phyloP scores from a whole-genome alignment of 2,329 filamentous ascomycete species.

The Hypocreales sp. region DNA sequence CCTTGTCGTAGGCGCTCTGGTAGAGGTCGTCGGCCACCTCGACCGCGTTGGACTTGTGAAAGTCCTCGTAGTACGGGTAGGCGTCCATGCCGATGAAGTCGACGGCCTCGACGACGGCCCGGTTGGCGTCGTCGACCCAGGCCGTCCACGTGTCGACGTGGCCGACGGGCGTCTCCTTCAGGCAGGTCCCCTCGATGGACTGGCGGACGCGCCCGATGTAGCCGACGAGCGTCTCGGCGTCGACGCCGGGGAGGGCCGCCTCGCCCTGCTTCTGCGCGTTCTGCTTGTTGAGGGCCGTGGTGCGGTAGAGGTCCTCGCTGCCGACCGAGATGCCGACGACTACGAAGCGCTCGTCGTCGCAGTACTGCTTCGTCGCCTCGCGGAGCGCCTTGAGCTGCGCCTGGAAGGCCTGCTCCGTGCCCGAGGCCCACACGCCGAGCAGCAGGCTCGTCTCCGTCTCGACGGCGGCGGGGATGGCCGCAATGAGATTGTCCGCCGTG shows the following conservation, averaged over 20 bases:
- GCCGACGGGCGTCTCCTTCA: slow-evolving; percentile 46
- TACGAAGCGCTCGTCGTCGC: slow-evolving; percentile 44
- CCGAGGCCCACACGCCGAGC: slow-evolving; percentile 73
- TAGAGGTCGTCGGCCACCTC: slow-evolving; percentile 50
- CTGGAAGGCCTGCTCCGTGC: slow-evolving; percentile 42
- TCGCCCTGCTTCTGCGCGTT: no score
- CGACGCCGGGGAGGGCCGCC: slow-evolving; percentile 47
- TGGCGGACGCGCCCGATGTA: slow-evolving; percentile 58
- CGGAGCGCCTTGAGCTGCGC: slow-evolving; percentile 63
- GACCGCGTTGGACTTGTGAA: slow-evolving; percentile 51
- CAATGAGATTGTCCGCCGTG: slow-evolving; percentile 47
- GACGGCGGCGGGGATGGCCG: slow-evolving; percentile 71
- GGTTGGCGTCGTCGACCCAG: slow-evolving; percentile 60
- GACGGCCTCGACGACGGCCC: slow-evolving; percentile 47
- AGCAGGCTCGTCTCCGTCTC: slow-evolving; percentile 63
- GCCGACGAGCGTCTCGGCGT: slow-evolving; percentile 43
- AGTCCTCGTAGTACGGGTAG: slow-evolving; percentile 72
- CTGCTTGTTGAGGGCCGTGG: slow-evolving; percentile 51
- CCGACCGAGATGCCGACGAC: slow-evolving; percentile 77
- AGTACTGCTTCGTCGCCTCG: slow-evolving; percentile 53
- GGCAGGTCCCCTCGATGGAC: slow-evolving; percentile 45
- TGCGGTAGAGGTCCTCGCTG: slow-evolving; percentile 74
- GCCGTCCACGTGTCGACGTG: slow-evolving; percentile 86
- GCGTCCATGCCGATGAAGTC: slow-evolving; percentile 79
- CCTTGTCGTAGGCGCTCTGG: slow-evolving; percentile 46